Evolutionary conservation across 2,329 filamentous ascomycete species (phyloP), one percentile per base, ranked within the genome.

Genomic region (Esteya vermicola): DNA sequence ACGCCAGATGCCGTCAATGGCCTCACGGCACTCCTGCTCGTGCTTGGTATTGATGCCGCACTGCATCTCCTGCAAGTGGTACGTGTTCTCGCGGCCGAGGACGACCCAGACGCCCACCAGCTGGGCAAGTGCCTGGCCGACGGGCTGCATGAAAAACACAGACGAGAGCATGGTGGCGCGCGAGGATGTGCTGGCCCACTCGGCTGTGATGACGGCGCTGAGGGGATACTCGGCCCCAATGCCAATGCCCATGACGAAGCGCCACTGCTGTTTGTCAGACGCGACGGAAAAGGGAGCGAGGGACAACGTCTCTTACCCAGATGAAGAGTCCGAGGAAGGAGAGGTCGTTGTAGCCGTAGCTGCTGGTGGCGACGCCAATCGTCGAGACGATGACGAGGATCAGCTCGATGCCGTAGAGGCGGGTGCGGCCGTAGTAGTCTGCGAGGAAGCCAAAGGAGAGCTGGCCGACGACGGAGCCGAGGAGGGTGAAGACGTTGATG

Each of bases 191-290:
- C 67, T 71, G 6, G 68, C 61, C 61, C 68, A 81, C 62, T 82
- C 78, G 1, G 77, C 70, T 0, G 75, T 78, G 26, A 83, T 82
- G 9, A 81, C 71, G 0, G 77, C 76, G 33, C 67, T 73, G 3
- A 82, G 59, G 1, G 78, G 78, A 51, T 81, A 81, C 54, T 81
- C 76, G 14, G 72, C 76, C n/a, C 75, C 75, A 26, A 80, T 75
- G 1, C 73, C 74, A 22, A 70, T 57, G 19, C 67, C 67, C 67
- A 70, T 70, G 18, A 70, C 65, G 44, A 70, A 70, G 16, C 67
- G 62, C 67, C 66, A 70, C 59, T 61, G 27, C 3, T 4, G 22
- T 12, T 34, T 8, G 30, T 23, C 18, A 36, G 14, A 6, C 12
- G 12, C 13, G 23, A 33, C 6, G 10, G 27, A 10, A 25, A 32